Conservation (phyloP, 768 basidiomycete genomes). For the Myochromella boudieri region DNA sequence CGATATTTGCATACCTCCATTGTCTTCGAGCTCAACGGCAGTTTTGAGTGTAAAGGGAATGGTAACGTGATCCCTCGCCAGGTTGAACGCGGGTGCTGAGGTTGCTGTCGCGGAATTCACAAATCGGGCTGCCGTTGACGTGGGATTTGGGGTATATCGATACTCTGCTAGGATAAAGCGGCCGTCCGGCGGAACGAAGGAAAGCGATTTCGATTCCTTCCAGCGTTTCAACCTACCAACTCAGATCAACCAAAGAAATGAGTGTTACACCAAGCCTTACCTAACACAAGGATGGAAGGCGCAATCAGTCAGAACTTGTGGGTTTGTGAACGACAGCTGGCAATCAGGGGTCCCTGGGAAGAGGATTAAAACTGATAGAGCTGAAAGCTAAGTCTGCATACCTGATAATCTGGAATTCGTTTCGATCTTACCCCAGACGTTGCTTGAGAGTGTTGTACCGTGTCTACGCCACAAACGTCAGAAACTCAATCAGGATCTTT, state of each 20-base stretch:
- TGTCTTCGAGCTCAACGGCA: constrained; percentile 42
- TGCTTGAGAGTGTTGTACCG: constrained; percentile 64
- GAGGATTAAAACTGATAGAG: neutral
- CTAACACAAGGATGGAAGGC: constrained; percentile 93
- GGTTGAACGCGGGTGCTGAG: constrained; percentile 18
- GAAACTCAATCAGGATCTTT: neutral
- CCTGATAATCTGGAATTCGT: constrained; percentile 78
- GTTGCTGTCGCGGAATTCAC: constrained; percentile 13
- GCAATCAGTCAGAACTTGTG: constrained; percentile 71
- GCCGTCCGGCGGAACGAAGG: constrained; percentile 94
- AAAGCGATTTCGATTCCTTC: constrained; percentile 72
- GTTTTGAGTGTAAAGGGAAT: constrained; percentile 52
- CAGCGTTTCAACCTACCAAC: constrained; percentile 70
- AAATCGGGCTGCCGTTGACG: constrained; percentile 27
- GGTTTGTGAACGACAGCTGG: constrained; percentile 71
- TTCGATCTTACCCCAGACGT: constrained; percentile 76
- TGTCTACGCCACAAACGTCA: constrained; percentile 41
- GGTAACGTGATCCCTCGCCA: constrained; percentile 44
- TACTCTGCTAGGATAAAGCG: constrained; percentile 85
- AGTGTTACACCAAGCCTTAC: constrained; percentile 39
- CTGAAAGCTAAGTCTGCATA: constrained; percentile 21
- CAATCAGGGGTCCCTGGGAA: constrained; percentile 84
- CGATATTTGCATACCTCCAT: constrained; percentile 32
- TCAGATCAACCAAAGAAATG: constrained; percentile 7
- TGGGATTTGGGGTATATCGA: constrained; percentile 54